phyloP scores from a whole-genome alignment of 257 asterid genomes.

The Mentha longifolia region DNA sequence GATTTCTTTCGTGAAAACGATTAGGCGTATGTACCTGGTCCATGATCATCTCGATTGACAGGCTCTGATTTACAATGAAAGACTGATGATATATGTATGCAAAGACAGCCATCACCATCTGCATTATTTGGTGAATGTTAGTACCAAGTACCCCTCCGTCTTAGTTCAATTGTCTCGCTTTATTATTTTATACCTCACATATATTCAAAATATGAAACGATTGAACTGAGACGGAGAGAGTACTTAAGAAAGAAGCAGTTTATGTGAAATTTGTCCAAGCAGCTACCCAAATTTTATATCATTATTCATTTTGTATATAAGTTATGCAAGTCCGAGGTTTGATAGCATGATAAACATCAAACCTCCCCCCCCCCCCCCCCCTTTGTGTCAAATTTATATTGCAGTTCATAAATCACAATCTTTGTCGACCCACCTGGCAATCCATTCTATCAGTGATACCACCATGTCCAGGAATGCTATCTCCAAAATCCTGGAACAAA shows the following conservation, averaged over 20 bases:
- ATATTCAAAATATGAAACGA: too few species aligned
- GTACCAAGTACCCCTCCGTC: slow-evolving; percentile 11
- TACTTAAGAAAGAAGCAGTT: neutral
- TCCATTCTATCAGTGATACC: slow-evolving; percentile 99
- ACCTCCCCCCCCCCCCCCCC: too few species aligned
- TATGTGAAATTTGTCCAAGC: too few species aligned
- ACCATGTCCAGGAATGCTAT: slow-evolving; percentile 99
- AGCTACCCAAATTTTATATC: neutral
- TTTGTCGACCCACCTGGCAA: slow-evolving; percentile 69
- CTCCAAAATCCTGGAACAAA: slow-evolving; percentile 86
- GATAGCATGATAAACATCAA: too few species aligned
- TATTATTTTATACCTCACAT: too few species aligned
- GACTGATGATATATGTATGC: slow-evolving; percentile 93
- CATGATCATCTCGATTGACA: slow-evolving; percentile 78
- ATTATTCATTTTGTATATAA: too few species aligned
- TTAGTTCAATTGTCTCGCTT: too few species aligned
- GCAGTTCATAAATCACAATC: slow-evolving; percentile 9
- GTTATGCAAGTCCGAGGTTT: too few species aligned
- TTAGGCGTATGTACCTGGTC: slow-evolving; percentile 60
- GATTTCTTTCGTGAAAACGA: neutral
- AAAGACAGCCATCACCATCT: slow-evolving; percentile 98
- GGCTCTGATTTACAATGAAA: slow-evolving; percentile 68
- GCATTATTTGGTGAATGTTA: slow-evolving; percentile 29
- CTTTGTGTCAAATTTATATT: neutral
- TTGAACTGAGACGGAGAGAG: too few species aligned